Evolutionary conservation across 2,329 filamentous ascomycete species (phyloP).

Genomic region (Aspergillus aculeatinus): DNA sequence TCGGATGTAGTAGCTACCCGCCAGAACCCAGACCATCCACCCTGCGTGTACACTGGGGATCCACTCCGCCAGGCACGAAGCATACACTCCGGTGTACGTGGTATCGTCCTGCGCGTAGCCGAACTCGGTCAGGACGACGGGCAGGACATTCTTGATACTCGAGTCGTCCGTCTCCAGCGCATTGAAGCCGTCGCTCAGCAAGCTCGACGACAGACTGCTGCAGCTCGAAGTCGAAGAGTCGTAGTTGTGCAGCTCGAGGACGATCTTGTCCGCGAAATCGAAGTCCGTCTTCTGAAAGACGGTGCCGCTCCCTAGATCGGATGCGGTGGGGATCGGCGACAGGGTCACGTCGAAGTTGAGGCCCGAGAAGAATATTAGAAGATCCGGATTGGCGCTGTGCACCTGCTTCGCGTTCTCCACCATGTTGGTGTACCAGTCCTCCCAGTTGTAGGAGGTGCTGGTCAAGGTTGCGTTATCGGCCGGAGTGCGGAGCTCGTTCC

Average conservation of each 20-base stretch:
- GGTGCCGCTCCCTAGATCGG: slow-evolving; percentile 35
- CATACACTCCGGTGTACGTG: slow-evolving; percentile 52
- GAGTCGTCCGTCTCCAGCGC: slow-evolving; percentile 36
- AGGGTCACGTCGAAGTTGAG: slow-evolving; percentile 48
- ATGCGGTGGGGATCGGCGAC: slow-evolving; percentile 35
- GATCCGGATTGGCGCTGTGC: slow-evolving; percentile 44
- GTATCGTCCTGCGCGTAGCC: slow-evolving; percentile 51
- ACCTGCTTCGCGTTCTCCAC: slow-evolving; percentile 43
- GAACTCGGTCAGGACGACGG: slow-evolving; percentile 46
- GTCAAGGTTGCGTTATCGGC: slow-evolving; percentile 12
- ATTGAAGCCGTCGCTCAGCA: slow-evolving; percentile 45
- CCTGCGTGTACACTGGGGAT: slow-evolving; percentile 52
- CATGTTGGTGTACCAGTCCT: slow-evolving; percentile 47
- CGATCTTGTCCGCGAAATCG: slow-evolving; percentile 45
- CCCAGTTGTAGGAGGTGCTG: slow-evolving; percentile 44
- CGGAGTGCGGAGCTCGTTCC: slow-evolving; percentile 43
- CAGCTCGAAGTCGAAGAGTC: slow-evolving; percentile 41
- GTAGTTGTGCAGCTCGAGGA: slow-evolving; percentile 53
- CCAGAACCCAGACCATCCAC: slow-evolving; percentile 61
- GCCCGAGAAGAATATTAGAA: slow-evolving; percentile 51
- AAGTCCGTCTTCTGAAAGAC: slow-evolving; percentile 42
- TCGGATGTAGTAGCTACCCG: slow-evolving; percentile 59
- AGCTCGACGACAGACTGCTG: slow-evolving; percentile 31
- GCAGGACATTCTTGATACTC: slow-evolving; percentile 37
- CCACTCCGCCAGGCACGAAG: slow-evolving; percentile 53